Evolutionary conservation across 2,329 filamentous ascomycete genomes (phyloP).

Genomic region (Trichophaea hybrida): DNA sequence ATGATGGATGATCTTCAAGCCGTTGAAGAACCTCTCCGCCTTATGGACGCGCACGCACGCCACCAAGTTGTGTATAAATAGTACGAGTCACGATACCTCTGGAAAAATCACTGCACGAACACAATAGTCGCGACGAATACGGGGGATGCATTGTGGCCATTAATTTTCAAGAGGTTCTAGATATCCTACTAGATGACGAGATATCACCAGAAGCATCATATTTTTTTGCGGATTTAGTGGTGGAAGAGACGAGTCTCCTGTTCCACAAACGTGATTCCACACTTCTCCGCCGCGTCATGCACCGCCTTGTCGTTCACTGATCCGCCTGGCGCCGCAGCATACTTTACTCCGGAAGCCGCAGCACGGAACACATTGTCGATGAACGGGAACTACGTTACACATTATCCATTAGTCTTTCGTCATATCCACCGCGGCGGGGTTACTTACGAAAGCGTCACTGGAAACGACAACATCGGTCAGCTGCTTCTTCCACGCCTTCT

Average conservation of each 20-base stretch:
- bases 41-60: too few species aligned
- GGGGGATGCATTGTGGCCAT: too few species aligned
- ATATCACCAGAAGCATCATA: not conserved
- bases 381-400: slow-evolving; percentile 67
- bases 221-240: slow-evolving; percentile 44
- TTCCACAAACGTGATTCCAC: slow-evolving; percentile 88
- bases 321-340: slow-evolving; percentile 82
- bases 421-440: slow-evolving; percentile 1
- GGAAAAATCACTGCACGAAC: too few species aligned
- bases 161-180: too few species aligned
- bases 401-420: not conserved
- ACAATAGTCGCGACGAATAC: too few species aligned
- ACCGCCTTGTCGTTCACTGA: slow-evolving; percentile 74
- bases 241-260: slow-evolving; percentile 91
- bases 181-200: too few species aligned
- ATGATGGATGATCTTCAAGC: too few species aligned
- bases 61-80: too few species aligned
- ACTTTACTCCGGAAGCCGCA: slow-evolving; percentile 77
- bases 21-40: too few species aligned
- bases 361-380: slow-evolving; percentile 95
- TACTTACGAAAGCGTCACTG: slow-evolving; percentile 83
- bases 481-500: slow-evolving; percentile 71
- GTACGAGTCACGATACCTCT: too few species aligned
- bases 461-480: slow-evolving; percentile 71
- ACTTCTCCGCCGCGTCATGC: slow-evolving; percentile 78